A percentile compares a stretch with the other conserved stretches of the same genome.
Evolutionary conservation across 2,329 filamentous ascomycete genomes (phyloP).

Genomic region (Plectosphaerella cucumerina): DNA sequence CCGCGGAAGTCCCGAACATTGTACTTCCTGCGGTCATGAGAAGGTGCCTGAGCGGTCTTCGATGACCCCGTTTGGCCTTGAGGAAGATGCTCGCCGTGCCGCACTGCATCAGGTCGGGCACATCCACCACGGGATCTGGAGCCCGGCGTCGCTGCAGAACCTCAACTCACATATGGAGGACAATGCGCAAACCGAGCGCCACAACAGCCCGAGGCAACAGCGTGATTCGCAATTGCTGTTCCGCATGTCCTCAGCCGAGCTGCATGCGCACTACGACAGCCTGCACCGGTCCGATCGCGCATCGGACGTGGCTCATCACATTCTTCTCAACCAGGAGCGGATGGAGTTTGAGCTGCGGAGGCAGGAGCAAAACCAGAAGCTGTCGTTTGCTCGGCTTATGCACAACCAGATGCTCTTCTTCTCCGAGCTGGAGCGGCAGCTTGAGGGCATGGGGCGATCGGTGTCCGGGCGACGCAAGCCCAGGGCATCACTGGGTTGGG

Average conservation of each 20-base stretch:
- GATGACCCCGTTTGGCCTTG: no score
- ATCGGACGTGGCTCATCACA: conserved; percentile 11
- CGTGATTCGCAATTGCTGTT: neutral
- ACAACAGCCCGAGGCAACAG: neutral
- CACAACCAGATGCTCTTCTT: conserved; percentile 10
- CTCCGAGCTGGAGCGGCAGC: conserved; percentile 5
- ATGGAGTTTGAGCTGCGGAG: conserved; percentile 11
- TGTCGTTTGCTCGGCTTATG: conserved; percentile 9
- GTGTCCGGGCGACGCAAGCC: neutral
- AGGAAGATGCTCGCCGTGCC: neutral
- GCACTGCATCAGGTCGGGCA: neutral
- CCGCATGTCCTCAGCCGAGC: conserved; percentile 7
- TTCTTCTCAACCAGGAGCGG: conserved; percentile 12
- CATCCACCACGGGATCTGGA: neutral
- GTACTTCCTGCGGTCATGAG: neutral
- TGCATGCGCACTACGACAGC: conserved; percentile 10
- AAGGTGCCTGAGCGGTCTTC: neutral
- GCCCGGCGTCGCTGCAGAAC: neutral
- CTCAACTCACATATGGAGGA: neutral
- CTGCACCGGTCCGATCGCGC: conserved; percentile 6
- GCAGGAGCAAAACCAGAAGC: conserved; percentile 10
- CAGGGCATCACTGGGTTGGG: neutral
- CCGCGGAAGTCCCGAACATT: neutral
- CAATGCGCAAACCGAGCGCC: neutral
- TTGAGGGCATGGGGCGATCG: neutral